Conservation (phyloP, 108 stramenopile species). For the Conticribra weissflogii region DNA sequence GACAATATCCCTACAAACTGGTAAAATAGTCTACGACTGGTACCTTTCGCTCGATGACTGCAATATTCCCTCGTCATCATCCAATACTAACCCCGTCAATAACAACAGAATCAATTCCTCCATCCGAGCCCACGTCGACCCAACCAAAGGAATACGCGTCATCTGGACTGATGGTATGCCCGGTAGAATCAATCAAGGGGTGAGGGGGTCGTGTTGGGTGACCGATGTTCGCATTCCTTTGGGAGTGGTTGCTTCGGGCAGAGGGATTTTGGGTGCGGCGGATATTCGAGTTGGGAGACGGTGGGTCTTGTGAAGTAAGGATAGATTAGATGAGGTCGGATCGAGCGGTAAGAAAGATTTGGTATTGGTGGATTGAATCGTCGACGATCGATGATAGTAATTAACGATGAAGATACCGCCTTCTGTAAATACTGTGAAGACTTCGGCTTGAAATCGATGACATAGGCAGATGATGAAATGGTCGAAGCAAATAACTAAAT, state of each 20-base stretch:
- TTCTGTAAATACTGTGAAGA: too few relatives aligned
- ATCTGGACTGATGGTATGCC: slow-evolving; percentile 41
- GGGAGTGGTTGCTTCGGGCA: slow-evolving; percentile 30
- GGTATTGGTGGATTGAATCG: background rate
- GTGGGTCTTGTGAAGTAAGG: slow-evolving; percentile 31
- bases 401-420: too few relatives aligned
- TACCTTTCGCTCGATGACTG: slow-evolving; percentile 29
- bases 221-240: slow-evolving; percentile 41
- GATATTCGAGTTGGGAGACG: slow-evolving; percentile 45
- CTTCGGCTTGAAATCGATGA: too few relatives aligned
- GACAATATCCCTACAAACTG: slow-evolving; percentile 50
- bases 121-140: slow-evolving; percentile 51
- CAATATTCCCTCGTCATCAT: background rate
- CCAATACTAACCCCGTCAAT: background rate
- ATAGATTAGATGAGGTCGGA: background rate
- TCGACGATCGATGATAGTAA: too few relatives aligned
- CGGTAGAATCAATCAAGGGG: too few relatives aligned
- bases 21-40: slow-evolving; percentile 52
- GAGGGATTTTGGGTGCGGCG: slow-evolving; percentile 15
- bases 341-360: background rate
- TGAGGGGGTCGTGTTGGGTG: slow-evolving; percentile 44
- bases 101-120: slow-evolving; percentile 23
- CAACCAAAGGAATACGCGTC: slow-evolving; percentile 38
- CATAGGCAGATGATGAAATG: too few relatives aligned
- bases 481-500: too few relatives aligned